Evolutionary conservation across 1,284 basidiomycete species (phyloP).

Genomic region (Ganoderma meredithae): DNA sequence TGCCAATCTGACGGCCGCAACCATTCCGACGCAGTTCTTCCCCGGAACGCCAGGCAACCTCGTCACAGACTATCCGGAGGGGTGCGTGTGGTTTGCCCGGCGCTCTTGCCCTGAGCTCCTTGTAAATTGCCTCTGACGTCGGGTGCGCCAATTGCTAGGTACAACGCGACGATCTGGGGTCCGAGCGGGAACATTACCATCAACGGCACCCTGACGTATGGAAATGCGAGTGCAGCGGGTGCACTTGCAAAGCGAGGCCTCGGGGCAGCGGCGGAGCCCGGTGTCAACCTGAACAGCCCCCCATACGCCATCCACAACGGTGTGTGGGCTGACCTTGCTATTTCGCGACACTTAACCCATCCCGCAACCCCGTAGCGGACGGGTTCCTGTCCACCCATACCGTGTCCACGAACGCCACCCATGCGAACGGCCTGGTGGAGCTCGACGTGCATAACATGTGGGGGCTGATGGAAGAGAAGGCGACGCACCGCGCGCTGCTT

Average conservation of each 20-base stretch:
- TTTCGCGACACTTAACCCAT: conserved; percentile 21
- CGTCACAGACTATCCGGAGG: conserved; percentile 69
- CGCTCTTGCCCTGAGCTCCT: neutral
- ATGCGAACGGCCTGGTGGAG: conserved; percentile 60
- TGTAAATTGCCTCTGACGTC: neutral
- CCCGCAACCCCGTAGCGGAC: conserved; percentile 57
- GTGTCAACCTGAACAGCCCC: conserved; percentile 60
- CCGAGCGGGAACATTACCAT: conserved; percentile 79
- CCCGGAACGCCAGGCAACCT: conserved; percentile 60
- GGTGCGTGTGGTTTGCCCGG: conserved; percentile 47
- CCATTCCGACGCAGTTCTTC: conserved; percentile 52
- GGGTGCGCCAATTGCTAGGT: conserved; percentile 48
- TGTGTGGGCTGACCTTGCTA: conserved; percentile 32
- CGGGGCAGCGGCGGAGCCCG: conserved; percentile 57
- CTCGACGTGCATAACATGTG: conserved; percentile 72
- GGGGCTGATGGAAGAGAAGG: conserved; percentile 69
- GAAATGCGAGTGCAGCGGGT: conserved; percentile 50
- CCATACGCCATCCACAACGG: conserved; percentile 80
- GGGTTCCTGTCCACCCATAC: conserved; percentile 57
- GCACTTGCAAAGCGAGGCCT: conserved; percentile 50
- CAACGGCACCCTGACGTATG: conserved; percentile 68
- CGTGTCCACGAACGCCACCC: conserved; percentile 67
- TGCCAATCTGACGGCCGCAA: conserved; percentile 57
- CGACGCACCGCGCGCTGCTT: conserved; percentile 63
- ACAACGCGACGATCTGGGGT: conserved; percentile 67